Evolutionary conservation across 23 red algal genomes (phyloP), one percentile per base, ranked within the genome.

Genomic region (Gracilaria vermiculophylla): DNA sequence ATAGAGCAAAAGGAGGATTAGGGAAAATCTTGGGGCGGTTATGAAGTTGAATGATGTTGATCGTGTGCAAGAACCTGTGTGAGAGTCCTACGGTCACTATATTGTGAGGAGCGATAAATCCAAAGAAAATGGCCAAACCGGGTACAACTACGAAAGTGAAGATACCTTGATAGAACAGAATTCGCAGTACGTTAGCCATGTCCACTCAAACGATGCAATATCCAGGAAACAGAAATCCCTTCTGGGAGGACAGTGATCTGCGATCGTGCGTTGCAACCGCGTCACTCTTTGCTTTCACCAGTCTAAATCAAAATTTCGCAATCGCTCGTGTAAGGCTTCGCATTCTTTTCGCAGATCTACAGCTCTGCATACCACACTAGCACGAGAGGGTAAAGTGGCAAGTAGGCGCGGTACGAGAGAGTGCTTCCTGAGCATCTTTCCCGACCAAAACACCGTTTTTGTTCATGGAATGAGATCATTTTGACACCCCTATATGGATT

Each of bases 1-100:
- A 91, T 6, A 91, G 40, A 21, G 64, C 36, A 44, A 80, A 91
- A 17, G 87, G 87, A 27, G 87, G 87, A 25, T 40, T 45, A 2
- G 87, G 87, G 62, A 91, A 91, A 41, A 44, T n/a, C 15, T 17
- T 53, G 53, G 87, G 74, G 42, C 32, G 44, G 3, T 9, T 67
- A 8, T 79, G 76, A 79, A 79, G 76, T 49, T 79, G 76, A 24
- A 79, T 57, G 4, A 79, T 34, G 76, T 79, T 79, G 12, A 55
- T 19, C 33, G 35, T 0, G 23, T 73, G 67, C n/a, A 73, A 48
- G 42, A 73, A 73, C 6, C 39, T n/a, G 42, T 73, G 67, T 73
- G 67, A 45, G 42, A 73, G 67, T 24, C 42, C 42, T 45, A 73
- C 67, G 25, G 67, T 73, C 40, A 73, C 14, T 32, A 47, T 7